Evolutionary conservation across 108 stramenopile genomes (phyloP), one percentile per base, ranked within the genome.

Genomic region (Skeletonema tropicum): DNA sequence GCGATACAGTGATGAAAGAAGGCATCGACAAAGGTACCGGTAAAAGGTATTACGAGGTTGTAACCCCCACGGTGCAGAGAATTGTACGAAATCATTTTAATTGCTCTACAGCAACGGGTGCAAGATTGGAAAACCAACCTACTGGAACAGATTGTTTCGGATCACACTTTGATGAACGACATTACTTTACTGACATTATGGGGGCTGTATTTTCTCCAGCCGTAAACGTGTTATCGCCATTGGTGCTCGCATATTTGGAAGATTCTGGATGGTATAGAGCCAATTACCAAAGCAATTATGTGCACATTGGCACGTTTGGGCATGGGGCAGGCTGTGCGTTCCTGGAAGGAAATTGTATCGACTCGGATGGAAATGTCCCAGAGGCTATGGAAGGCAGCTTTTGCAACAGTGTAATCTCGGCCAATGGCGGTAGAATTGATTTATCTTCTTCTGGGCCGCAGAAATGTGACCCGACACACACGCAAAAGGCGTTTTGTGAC

Each of bases 201-300:
- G 67, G 82, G 14, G 74, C 87, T 32, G 85, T 78, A 14, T 83
- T 95, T 14, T 87, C 88, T 42, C 86, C 88, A 15, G 66, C 71
- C 14, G 84, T 71, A 42, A 77, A 76, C 35, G 71, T 85, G 14
- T 57, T 87, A 4, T 74, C 74, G 30, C 82, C 87, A 3, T 36
- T 88, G 48, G 85, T 85, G 4, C 33, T 88, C 26, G 87, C 87
- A 2, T 66, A 77, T 32, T 60, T 88, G 68, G 87, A 88, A 66
- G 87, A 88, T 48, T 83, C 83, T 38, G 87, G 87, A 11, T 88
- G 84, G 84, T 88, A 88, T 57, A 57, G 74, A 41, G 82, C 82
- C 19, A 80, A 84, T 46, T 88, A 85, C 57, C 36, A 80, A 55
- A 76, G 81, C 42, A 49, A 68, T 52, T 82, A 67, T 38, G 78